phyloP scores from a whole-genome alignment of 176 grass and related monocot genomes.

The Lolium multiflorum region DNA sequence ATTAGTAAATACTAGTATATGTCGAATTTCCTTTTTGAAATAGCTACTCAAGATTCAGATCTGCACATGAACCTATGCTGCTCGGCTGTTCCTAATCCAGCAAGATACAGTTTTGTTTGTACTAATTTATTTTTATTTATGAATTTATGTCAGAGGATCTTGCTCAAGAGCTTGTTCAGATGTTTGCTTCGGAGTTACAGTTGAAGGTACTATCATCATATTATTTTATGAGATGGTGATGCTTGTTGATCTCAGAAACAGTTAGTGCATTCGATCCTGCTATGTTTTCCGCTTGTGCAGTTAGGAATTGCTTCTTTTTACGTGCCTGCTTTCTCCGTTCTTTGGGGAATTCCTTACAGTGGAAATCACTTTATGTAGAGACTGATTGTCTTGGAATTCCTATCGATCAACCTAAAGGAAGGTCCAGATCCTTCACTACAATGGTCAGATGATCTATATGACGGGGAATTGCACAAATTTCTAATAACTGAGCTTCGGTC shows the following conservation, averaged over 20 bases:
- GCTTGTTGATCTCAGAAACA: conserved; percentile 26
- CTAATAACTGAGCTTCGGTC: conserved; percentile 46
- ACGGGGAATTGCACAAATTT: conserved; percentile 61
- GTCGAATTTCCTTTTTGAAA: not conserved
- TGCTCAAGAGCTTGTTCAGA: conserved; percentile 66
- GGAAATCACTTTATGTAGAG: conserved; percentile 55
- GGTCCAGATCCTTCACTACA: conserved; percentile 23
- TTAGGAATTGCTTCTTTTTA: conserved; percentile 21
- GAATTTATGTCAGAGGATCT: conserved; percentile 60
- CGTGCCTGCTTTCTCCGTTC: not conserved
- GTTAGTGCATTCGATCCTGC: not conserved
- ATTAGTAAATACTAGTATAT: conserved; percentile 6
- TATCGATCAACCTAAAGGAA: conserved; percentile 55
- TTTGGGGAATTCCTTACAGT: not conserved
- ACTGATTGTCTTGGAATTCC: conserved; percentile 60
- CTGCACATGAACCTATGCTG: not conserved
- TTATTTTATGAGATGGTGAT: conserved; percentile 4
- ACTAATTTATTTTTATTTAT: conserved; percentile 18
- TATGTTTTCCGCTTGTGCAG: conserved; percentile 22
- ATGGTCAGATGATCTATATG: conserved; percentile 71
- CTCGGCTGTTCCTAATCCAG: not conserved
- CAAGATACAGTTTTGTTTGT: conserved; percentile 27
- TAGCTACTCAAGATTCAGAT: not conserved
- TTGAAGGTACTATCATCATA: conserved; percentile 58
- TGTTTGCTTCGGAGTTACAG: conserved; percentile 75